phyloP scores from a whole-genome alignment of 2,329 filamentous ascomycete species.

The Periconia digitata region DNA sequence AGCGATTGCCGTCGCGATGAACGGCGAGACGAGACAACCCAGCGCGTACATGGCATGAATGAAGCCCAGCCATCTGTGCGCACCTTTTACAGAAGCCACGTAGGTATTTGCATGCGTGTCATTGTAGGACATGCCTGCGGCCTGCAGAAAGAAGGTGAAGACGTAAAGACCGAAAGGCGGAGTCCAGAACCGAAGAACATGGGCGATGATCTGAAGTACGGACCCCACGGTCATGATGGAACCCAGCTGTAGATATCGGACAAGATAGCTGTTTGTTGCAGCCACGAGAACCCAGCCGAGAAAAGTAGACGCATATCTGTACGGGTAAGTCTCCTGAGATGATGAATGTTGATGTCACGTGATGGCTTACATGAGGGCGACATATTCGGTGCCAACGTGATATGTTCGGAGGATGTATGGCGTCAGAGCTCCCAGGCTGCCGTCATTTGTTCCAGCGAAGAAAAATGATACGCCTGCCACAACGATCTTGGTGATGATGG shows the following conservation, averaged over 20 bases:
- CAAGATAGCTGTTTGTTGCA: slow-evolving; percentile 57
- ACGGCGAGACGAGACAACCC: slow-evolving; percentile 60
- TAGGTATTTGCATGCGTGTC: slow-evolving; percentile 67
- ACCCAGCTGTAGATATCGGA: slow-evolving; percentile 57
- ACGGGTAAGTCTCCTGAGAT: neutral
- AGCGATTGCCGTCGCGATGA: slow-evolving; percentile 42
- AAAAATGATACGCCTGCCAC: slow-evolving; percentile 61
- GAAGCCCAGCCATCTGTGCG: slow-evolving; percentile 64
- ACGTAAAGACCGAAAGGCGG: slow-evolving; percentile 61
- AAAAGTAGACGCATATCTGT: slow-evolving; percentile 57
- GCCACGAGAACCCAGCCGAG: slow-evolving; percentile 63
- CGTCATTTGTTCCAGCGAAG: slow-evolving; percentile 66
- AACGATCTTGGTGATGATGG: slow-evolving; percentile 50
- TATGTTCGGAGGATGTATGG: slow-evolving; percentile 64
- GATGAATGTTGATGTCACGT: neutral
- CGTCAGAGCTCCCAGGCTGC: slow-evolving; percentile 63
- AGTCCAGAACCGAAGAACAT: slow-evolving; percentile 58
- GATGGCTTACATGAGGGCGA: slow-evolving; percentile 50
- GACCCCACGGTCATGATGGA: slow-evolving; percentile 61
- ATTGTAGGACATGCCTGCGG: slow-evolving; percentile 63
- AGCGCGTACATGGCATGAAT: slow-evolving; percentile 65
- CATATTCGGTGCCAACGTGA: slow-evolving; percentile 50
- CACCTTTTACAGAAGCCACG: slow-evolving; percentile 53
- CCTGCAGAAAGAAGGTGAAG: slow-evolving; percentile 60
- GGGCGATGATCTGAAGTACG: slow-evolving; percentile 55